Evolutionary conservation across 768 basidiomycete species (phyloP).

Genomic region (Calocybe indica): DNA sequence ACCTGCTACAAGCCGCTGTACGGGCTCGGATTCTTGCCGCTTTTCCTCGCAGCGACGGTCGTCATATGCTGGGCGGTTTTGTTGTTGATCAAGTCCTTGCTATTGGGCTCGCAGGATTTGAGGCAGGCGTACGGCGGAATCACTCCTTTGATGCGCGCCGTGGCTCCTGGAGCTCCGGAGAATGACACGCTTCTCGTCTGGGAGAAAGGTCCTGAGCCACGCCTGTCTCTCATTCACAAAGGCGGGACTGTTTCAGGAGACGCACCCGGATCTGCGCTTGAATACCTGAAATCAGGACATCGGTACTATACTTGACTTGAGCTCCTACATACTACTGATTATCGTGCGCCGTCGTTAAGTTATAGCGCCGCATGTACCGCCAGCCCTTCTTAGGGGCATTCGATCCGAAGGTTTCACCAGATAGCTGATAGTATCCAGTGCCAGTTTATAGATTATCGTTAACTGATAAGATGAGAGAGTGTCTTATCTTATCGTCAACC

Average conservation of each 20-base stretch:
- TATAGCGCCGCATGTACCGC: no score
- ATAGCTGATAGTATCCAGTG: no score
- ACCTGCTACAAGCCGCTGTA: not conserved
- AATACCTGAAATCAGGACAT: constrained; percentile 6
- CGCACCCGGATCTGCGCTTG: constrained; percentile 5
- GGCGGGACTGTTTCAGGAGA: constrained; percentile 5
- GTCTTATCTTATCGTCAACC: no score
- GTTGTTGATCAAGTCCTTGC: not conserved
- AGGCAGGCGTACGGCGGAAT: not conserved
- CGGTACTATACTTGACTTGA: not conserved
- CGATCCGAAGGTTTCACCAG: no score
- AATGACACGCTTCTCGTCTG: constrained; percentile 8
- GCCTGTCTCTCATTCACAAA: constrained; percentile 6
- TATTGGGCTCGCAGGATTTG: not conserved
- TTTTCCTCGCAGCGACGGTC: not conserved
- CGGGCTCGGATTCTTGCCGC: not conserved
- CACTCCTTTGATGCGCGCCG: not conserved
- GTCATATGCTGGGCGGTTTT: not conserved
- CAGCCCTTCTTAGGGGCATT: no score
- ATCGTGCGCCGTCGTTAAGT: no score
- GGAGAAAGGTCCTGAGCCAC: constrained; percentile 7
- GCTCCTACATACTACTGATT: no score
- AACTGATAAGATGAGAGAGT: no score
- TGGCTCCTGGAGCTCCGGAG: constrained; percentile 2
- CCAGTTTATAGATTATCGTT: no score